Evolutionary conservation across 768 basidiomycete genomes (phyloP).

Genomic region (Exidia glandulosa): DNA sequence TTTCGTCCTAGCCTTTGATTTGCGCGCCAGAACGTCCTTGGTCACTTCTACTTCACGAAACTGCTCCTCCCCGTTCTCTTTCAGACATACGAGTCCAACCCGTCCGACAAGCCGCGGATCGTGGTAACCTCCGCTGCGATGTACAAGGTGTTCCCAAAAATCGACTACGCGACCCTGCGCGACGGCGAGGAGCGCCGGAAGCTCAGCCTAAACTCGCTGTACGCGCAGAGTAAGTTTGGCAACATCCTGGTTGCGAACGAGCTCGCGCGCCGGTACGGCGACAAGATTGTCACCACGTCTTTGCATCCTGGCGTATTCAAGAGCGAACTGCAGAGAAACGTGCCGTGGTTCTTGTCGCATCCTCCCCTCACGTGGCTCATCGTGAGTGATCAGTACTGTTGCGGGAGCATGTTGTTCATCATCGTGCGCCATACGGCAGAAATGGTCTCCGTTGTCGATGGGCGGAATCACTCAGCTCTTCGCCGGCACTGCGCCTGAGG

Average conservation of each 20-base stretch:
- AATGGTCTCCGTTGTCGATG: background rate
- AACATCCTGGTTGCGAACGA: slow-evolving; percentile 4
- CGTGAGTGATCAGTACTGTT: slow-evolving; percentile 4
- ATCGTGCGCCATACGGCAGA: background rate
- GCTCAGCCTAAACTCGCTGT: slow-evolving; percentile 12
- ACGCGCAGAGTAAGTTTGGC: slow-evolving; percentile 19
- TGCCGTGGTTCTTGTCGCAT: background rate
- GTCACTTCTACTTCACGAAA: slow-evolving; percentile 9
- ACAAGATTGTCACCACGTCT: slow-evolving; percentile 3
- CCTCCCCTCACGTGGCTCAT: background rate
- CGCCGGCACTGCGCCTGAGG: slow-evolving; percentile 8
- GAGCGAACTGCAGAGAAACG: slow-evolving; percentile 1
- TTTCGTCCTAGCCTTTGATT: background rate
- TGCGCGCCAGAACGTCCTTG: slow-evolving; percentile 6
- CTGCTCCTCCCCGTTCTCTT: slow-evolving; percentile 9
- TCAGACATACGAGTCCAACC: slow-evolving; percentile 9
- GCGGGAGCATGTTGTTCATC: background rate
- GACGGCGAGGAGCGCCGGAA: slow-evolving; percentile 25
- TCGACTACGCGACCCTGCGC: slow-evolving; percentile 31
- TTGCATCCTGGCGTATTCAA: slow-evolving; percentile 5
- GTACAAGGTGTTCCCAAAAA: slow-evolving; percentile 14
- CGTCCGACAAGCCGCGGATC: slow-evolving; percentile 32
- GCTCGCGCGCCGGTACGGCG: slow-evolving; percentile 4
- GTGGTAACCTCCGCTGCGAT: slow-evolving; percentile 35
- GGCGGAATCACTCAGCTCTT: slow-evolving; percentile 10